Conservation (phyloP, 2,329 filamentous ascomycete genomes). For the Talaromyces sp. region DNA sequence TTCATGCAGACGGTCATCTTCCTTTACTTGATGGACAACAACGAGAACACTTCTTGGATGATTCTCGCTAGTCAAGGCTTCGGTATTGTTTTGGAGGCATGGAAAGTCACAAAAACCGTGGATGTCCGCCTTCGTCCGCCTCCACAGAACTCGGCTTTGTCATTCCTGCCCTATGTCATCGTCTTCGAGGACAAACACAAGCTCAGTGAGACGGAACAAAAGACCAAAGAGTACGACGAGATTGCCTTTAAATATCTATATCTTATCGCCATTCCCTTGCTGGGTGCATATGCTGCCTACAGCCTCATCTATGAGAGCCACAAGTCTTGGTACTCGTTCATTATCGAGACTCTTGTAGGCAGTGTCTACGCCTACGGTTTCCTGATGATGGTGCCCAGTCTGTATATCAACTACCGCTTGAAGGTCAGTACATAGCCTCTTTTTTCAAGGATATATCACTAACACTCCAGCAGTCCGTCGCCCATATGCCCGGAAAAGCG, state of each 20-base stretch:
- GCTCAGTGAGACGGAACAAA: constrained; percentile 89
- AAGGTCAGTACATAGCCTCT: constrained; percentile 51
- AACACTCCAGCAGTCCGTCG: constrained; percentile 54
- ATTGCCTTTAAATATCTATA: constrained; percentile 98
- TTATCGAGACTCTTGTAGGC: constrained; percentile 90
- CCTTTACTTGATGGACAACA: constrained; percentile 94
- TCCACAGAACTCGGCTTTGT: constrained; percentile 62
- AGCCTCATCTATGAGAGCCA: constrained; percentile 88
- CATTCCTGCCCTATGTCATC: constrained; percentile 72
- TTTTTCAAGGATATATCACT: constrained; percentile 10
- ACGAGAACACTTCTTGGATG: constrained; percentile 98
- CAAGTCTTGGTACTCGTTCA: constrained; percentile 97
- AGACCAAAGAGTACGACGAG: constrained; percentile 97
- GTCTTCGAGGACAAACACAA: constrained; percentile 95
- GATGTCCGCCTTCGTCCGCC: constrained; percentile 75
- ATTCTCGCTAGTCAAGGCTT: constrained; percentile 90
- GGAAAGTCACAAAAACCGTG: constrained; percentile 96
- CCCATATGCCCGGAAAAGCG: constrained; percentile 92
- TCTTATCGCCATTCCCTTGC: constrained; percentile 79
- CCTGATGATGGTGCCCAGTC: constrained; percentile 94
- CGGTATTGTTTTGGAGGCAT: constrained; percentile 71
- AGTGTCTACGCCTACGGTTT: constrained; percentile 98
- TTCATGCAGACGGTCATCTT: constrained; percentile 97
- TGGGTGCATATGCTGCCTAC: constrained; percentile 86
- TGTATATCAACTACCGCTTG: constrained; percentile 99